Evolutionary conservation across 768 basidiomycete species (phyloP), one percentile per base, ranked within the genome.

Genomic region (Pisolithus microcarpus): DNA sequence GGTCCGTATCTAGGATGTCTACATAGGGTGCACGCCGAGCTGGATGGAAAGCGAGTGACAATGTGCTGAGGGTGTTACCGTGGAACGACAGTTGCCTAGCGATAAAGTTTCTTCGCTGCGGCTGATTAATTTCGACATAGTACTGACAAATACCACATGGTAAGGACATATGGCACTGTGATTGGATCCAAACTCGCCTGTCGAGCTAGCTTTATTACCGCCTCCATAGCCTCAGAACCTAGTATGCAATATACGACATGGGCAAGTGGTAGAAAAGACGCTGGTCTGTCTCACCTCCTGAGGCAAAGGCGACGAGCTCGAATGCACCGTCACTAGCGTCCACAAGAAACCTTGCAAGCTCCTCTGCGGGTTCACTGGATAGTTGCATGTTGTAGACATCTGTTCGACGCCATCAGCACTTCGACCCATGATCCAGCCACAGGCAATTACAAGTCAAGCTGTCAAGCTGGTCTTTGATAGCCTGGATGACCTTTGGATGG

Each of bases 221-320:
- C 78, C 56, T 94, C 91, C 85, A 91, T 87, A 0, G 91, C 90
- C 66, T 94, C 91, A 2, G 90, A 85, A 44, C 90, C 89, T 91
- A 48, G 53, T 48, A 34, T 49, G 30, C 4, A 43, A 24, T 10
- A 43, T 53, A 42, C 43, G 34, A 9, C 21, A 5, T 21, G 37
- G n/a, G n/a, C 34, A 38, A 18, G 8, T 21, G 42, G 10, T 18
- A 42, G 47, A 21, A 40, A 10, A 31, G 16, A 5, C 31, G 18
- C 38, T 52, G 6, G 1, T 4, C 40, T 4, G 26, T 59, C 72
- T 51, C 57, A 79, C 91, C 91, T 65, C 90, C 89, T 39, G 85
- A 83, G 16, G 81, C 75, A 61, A 91, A 91, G 2, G 82, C 83
- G 52, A 74, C 78, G 9, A 80, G 68, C 46, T 80, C 79, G 60